Conservation (phyloP, 2,329 filamentous ascomycete genomes). For the Pseudodiploospora longispora region DNA sequence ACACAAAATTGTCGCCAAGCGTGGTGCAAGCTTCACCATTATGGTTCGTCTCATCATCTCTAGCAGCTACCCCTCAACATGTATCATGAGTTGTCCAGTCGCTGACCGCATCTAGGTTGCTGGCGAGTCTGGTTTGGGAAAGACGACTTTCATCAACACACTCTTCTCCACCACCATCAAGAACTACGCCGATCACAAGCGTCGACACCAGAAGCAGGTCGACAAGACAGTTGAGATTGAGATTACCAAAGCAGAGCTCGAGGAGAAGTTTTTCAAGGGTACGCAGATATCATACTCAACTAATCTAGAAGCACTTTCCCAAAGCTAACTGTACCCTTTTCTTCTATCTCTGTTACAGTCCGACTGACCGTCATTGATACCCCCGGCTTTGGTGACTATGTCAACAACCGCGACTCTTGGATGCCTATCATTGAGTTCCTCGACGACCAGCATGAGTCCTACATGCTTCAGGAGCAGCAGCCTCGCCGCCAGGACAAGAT, state of each 20-base stretch:
- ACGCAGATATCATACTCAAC: conserved; percentile 16
- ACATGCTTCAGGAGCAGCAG: conserved; percentile 99
- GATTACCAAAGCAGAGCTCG: conserved; percentile 98
- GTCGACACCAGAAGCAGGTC: conserved; percentile 97
- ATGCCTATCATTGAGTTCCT: conserved; percentile 99
- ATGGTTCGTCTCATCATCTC: conserved; percentile 58
- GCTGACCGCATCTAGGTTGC: conserved; percentile 58
- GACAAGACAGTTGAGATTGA: conserved; percentile 99
- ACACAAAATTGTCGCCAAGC: conserved; percentile 68
- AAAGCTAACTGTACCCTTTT: too few species aligned
- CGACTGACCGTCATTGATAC: conserved; percentile 98
- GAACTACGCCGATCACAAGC: conserved; percentile 99
- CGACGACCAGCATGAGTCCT: conserved; percentile 99
- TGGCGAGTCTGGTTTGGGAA: conserved; percentile 95
- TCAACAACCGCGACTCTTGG: conserved; percentile 99
- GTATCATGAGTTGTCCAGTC: background rate
- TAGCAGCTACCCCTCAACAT: background rate
- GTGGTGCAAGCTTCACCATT: conserved; percentile 97
- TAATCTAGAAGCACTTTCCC: background rate
- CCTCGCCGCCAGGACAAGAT: conserved; percentile 98
- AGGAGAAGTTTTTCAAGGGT: conserved; percentile 99
- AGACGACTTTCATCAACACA: conserved; percentile 99
- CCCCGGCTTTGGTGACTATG: conserved; percentile 97
- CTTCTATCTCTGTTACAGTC: conserved; percentile 46
- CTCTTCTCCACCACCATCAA: conserved; percentile 99